Conservation (phyloP, 805 yeast genomes). For the Kregervanrija delftensis region DNA sequence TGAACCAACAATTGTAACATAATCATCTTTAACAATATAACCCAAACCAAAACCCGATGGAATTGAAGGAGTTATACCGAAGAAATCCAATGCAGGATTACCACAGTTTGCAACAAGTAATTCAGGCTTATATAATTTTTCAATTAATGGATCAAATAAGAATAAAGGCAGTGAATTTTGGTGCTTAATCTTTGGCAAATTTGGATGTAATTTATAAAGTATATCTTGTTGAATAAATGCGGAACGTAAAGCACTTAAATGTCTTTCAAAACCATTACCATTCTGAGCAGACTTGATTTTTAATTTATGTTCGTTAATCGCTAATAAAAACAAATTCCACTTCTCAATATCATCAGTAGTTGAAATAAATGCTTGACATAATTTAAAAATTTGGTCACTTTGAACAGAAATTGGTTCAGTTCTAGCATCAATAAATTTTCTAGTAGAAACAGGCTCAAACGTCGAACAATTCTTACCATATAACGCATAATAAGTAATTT, state of each 20-base stretch:
- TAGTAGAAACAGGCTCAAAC: conserved; percentile 51
- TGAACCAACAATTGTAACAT: conserved; percentile 42
- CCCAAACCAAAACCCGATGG: conserved; percentile 56
- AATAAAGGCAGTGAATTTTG: conserved; percentile 32
- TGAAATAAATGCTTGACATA: conserved; percentile 61
- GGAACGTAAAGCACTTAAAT: conserved; percentile 56
- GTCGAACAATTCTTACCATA: conserved; percentile 40
- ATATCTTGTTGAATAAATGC: conserved; percentile 43
- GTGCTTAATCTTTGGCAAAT: conserved; percentile 26
- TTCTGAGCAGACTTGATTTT: conserved; percentile 45
- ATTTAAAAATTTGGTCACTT: conserved; percentile 39
- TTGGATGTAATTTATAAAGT: conserved; percentile 39
- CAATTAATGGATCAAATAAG: conserved; percentile 36
- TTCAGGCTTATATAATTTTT: conserved; percentile 30
- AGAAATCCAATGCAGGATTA: conserved; percentile 49
- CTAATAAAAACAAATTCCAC: conserved; percentile 42
- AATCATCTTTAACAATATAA: conserved; percentile 46
- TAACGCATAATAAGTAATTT: conserved; percentile 47
- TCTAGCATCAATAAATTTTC: conserved; percentile 61
- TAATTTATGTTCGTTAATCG: conserved; percentile 45
- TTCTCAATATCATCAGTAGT: conserved; percentile 38
- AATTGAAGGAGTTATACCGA: conserved; percentile 55
- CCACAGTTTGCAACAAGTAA: conserved; percentile 48
- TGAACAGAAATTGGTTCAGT: conserved; percentile 66
- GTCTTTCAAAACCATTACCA: conserved; percentile 70